Percentiles rank a stretch among this genome's conserved stretches.
phyloP scores from a whole-genome alignment of 768 basidiomycete genomes.

The Psilocybe subaeruginosa region DNA sequence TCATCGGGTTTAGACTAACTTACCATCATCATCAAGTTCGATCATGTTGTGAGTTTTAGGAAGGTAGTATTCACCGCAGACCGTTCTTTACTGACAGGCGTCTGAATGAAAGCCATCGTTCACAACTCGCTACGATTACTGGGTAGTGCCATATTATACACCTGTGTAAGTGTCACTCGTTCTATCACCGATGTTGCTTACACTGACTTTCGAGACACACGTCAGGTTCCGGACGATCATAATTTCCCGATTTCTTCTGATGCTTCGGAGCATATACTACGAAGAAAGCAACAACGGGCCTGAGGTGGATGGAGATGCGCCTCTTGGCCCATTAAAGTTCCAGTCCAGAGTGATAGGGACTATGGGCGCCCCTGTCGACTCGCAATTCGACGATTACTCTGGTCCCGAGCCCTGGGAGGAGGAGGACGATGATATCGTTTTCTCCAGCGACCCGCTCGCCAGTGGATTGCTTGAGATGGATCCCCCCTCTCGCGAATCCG shows the following conservation, averaged over 20 bases:
- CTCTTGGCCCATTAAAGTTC: constrained; percentile 21
- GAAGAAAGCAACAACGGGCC: constrained; percentile 18
- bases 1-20: not conserved
- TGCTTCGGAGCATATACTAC: constrained; percentile 29
- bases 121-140: constrained; percentile 34
- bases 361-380: constrained; percentile 29
- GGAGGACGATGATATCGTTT: constrained; percentile 17
- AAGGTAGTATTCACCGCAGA: not conserved
- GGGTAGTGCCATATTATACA: constrained; percentile 37
- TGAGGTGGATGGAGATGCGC: constrained; percentile 4
- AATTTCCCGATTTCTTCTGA: constrained; percentile 35
- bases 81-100: not conserved
- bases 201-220: not conserved
- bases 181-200: not conserved
- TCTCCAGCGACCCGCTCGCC: constrained; percentile 26
- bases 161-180: constrained; percentile 28
- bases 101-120: constrained; percentile 24
- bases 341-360: constrained; percentile 28
- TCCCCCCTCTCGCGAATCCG: not conserved
- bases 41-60: constrained; percentile 16
- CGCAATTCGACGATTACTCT: constrained; percentile 12
- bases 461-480: constrained; percentile 20
- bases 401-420: constrained; percentile 16
- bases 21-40: constrained; percentile 9
- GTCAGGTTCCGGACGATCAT: constrained; percentile 35